Evolutionary conservation across 495 filamentous ascomycete genomes (phyloP).

Genomic region (Neurospora discreta): DNA sequence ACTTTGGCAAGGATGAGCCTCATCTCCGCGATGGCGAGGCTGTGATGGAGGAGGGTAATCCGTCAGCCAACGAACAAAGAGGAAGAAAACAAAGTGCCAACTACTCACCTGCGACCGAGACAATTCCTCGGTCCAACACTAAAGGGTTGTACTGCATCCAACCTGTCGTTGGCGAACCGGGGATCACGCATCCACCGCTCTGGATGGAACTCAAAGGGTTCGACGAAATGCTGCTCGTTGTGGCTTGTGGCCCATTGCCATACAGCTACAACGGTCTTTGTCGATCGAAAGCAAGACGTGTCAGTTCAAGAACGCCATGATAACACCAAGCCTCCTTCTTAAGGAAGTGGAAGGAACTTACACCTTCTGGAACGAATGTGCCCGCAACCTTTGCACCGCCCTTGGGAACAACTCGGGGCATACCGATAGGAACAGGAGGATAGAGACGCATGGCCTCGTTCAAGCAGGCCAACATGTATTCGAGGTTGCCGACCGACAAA

Average conservation of each 20-base stretch:
- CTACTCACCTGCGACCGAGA: constrained; percentile 43
- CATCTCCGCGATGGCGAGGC: constrained; percentile 27
- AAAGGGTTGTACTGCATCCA: constrained; percentile 40
- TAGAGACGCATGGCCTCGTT: constrained; percentile 45
- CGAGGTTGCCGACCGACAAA: constrained; percentile 25
- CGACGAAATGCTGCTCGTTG: constrained; percentile 29
- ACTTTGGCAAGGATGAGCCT: constrained; percentile 36
- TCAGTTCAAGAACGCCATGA: background rate
- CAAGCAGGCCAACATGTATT: constrained; percentile 42
- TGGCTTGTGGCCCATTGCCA: constrained; percentile 38
- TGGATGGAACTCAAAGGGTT: constrained; percentile 34
- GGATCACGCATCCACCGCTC: constrained; percentile 38
- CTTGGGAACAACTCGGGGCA: constrained; percentile 32
- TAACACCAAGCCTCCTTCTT: constrained; percentile 3
- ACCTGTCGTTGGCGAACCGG: constrained; percentile 32
- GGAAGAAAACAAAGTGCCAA: background rate
- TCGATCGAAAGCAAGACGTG: background rate
- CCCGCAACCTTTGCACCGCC: constrained; percentile 36
- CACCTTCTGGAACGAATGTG: constrained; percentile 28
- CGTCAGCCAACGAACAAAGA: background rate
- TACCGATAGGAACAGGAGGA: constrained; percentile 37
- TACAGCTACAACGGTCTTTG: constrained; percentile 37
- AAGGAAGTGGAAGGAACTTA: constrained; percentile 9
- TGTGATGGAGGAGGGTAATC: background rate
- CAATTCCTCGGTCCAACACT: constrained; percentile 44